Base-by-base conservation (phyloP, 1,284 basidiomycete species). In the Cutaneotrichosporon sp. region DNA sequence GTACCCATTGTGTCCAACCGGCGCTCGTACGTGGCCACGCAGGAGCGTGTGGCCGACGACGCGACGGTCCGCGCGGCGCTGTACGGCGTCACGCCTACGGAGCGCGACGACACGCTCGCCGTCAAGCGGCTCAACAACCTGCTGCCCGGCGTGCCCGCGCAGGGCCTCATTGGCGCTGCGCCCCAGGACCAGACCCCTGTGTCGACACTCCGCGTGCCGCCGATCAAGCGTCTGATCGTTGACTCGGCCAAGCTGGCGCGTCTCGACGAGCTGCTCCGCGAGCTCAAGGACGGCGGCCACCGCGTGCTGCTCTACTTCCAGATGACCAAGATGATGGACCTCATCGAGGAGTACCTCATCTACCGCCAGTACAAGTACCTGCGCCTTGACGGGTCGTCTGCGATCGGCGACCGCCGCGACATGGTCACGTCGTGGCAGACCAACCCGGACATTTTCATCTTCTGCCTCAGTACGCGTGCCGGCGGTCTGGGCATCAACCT, bases 341-440 rank as follows among this genome's bases (percentile, higher is more conserved):
- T 99, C 55, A 94, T 98, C 84, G 96, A 98, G 73, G 96, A 99
- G 73, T 99, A 97, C 74, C 80, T 99, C 52, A 92, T 97, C 63
- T 97, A 90, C 77, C 84, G 94, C 8, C 94, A 97, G 75, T 94
- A 96, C 81, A 97, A 97, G 77, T 98, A 99, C 72, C 78, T 98
- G 26, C 84, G 96, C 37, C 78, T 99, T 42, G 96, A 99, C 75
- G 96, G 96, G 45, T 88, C 87, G 1, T 94, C 91, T 22, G 92
- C 96, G 67, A 83, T 98, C 52, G 92, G 94, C 64, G 96, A 98
- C 69, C 82, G 96, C 66, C 83, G 96, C 58, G 96, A 98, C 76
- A 97, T 98, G 94, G 96, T 99, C 36, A 93, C 92, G 65, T 91
- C 96, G 72, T 99, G 96, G 96, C 96, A 99, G 75, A 96, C 92